Percentiles rank a stretch among this genome's conserved stretches.
Evolutionary conservation across 306 rosid genomes (phyloP).

Genomic region (Medicago ruthenica): DNA sequence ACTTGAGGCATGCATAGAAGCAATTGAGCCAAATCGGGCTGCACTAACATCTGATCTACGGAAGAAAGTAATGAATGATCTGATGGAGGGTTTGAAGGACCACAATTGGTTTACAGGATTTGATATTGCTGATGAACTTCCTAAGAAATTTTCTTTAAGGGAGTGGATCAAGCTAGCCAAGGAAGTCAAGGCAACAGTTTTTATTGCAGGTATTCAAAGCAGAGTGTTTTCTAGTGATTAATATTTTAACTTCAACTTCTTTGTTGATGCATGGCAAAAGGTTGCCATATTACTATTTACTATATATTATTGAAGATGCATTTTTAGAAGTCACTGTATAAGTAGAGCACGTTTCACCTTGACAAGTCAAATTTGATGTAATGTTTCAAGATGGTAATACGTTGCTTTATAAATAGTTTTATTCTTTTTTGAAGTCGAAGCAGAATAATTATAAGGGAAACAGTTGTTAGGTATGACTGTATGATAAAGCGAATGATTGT

Average conservation of each 20-base stretch:
- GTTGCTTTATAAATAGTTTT: neutral
- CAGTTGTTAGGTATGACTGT: conserved; percentile 1
- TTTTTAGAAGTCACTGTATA: conserved; percentile 7
- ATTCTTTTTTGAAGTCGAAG: neutral
- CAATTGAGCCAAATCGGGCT: conserved; percentile 80
- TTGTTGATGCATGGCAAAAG: neutral
- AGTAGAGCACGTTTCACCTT: conserved; percentile 20
- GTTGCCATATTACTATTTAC: neutral
- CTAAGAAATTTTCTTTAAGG: conserved; percentile 60
- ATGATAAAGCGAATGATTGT: neutral
- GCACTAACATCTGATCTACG: conserved; percentile 79
- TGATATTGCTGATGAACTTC: conserved; percentile 73
- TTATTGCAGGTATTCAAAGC: conserved; percentile 74
- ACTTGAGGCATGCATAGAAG: conserved; percentile 86
- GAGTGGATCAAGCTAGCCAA: conserved; percentile 88
- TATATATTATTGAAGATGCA: conserved; percentile 23
- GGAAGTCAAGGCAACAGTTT: conserved; percentile 80
- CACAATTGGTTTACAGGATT: conserved; percentile 86
- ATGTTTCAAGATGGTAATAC: conserved; percentile 19
- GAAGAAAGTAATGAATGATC: conserved; percentile 69
- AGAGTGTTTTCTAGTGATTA: conserved; percentile 28
- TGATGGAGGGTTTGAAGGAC: conserved; percentile 70
- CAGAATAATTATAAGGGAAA: neutral
- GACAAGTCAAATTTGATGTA: neutral
- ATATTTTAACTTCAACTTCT: conserved; percentile 15